Conservation (phyloP, 805 yeast species). For the Nakazawaea molendinolei region DNA sequence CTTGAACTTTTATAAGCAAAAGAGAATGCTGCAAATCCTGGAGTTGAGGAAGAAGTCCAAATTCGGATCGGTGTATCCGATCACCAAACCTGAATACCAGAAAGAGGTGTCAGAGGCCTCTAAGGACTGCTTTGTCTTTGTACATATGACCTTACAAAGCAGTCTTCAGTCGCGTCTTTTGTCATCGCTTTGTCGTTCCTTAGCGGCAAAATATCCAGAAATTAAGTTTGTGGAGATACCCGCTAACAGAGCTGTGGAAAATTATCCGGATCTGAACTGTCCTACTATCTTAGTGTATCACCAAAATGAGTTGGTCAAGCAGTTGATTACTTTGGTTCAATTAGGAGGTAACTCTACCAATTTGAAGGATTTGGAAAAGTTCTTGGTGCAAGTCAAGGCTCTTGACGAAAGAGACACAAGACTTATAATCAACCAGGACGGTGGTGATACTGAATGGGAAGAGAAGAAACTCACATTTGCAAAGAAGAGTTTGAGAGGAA, state of each 20-base stretch:
- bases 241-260: slow-evolving; percentile 87
- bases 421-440: slow-evolving; percentile 53
- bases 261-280: slow-evolving; percentile 83
- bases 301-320: slow-evolving; percentile 72
- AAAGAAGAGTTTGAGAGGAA: slow-evolving; percentile 46
- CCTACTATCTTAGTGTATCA: slow-evolving; percentile 86
- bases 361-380: slow-evolving; percentile 62
- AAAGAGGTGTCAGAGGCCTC: slow-evolving; percentile 82
- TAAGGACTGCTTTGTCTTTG: slow-evolving; percentile 55
- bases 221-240: slow-evolving; percentile 88
- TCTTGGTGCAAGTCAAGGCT: slow-evolving; percentile 62
- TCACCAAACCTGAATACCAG: slow-evolving; percentile 84
- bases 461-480: slow-evolving; percentile 46
- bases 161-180: slow-evolving; percentile 70
- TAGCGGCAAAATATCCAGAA: slow-evolving; percentile 69
- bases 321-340: slow-evolving; percentile 70
- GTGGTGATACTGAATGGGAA: slow-evolving; percentile 45
- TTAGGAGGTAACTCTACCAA: slow-evolving; percentile 80
- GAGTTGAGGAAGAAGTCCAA: slow-evolving; percentile 46
- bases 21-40: slow-evolving; percentile 70
- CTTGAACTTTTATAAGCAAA: slow-evolving; percentile 65
- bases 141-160: slow-evolving; percentile 68
- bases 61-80: slow-evolving; percentile 72
- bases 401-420: slow-evolving; percentile 64
- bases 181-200: slow-evolving; percentile 43